Evolutionary conservation across 352 stramenopile species (phyloP), one percentile per base, ranked within the genome.

Genomic region (Peronospora destructor): DNA sequence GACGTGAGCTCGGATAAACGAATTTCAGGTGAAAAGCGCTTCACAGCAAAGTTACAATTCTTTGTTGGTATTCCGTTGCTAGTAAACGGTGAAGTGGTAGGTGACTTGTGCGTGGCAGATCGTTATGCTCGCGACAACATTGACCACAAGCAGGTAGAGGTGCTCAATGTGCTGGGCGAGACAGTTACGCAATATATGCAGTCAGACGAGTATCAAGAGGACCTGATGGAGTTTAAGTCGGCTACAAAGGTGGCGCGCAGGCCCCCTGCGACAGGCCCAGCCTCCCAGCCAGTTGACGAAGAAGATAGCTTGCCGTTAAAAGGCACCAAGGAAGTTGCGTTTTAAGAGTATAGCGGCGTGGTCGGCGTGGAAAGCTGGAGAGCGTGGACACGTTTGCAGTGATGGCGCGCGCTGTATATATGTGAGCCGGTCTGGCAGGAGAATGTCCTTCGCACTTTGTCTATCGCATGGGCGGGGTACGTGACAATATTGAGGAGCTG

Each of bases 131-230:
- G 84, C 49, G 79, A 91, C 28, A 68, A 68, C 29, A 90, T 94
- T 44, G 80, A 94, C 42, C 79, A 89, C 48, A 84, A 89, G 45
- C 69, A 87, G 14, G 76, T 94, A 19, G 84, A 94, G 32, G 83
- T 94, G 29, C 66, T 94, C 23, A 88, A 85, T 41, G 81, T 94
- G 14, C 66, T 94, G n/a, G 84, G 79, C 21, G 80, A 91, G 66
- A 92, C 84, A 1, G 81, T 85, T 43, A 92, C 84, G 26, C 76
- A 89, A 60, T 94, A 94, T 72, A 94, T 94, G 84, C 79, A 83
- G 39, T 91, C 78, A 29, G 66, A 73, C 12, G 79, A 86, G 19
- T 94, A 89, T 49, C 70, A 83, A 32, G 76, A 86, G 48, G 83
- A 93, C 30, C 61, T 89, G 21, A 58, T 65, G 11, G 67, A 84